Evolutionary conservation across 2,329 filamentous ascomycete species (phyloP), one percentile per base, ranked within the genome.

Genomic region (Paracoccidioides brasiliensis): DNA sequence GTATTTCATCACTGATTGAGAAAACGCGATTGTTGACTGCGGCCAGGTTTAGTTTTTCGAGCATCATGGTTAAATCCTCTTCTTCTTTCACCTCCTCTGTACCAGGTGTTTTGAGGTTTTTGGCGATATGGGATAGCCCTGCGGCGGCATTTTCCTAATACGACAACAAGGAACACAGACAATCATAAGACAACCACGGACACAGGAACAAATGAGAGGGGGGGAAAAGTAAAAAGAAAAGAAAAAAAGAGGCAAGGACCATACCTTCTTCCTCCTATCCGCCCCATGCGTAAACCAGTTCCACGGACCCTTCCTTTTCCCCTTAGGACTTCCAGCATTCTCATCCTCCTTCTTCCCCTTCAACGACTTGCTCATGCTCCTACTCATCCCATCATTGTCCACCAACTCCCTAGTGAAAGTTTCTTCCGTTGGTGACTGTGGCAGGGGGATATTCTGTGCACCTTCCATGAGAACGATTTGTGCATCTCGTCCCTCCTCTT

Each of bases 1-100:
- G 83, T 0, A 88, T 91, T 63, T 95, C 90, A 57, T 82, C 80
- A n/a, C 87, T 88, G 56, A 95, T 80, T 10, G 84, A 85, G 69
- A 96, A 88, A 58, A 88, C 88, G 56, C 84, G 85, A 73, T 94
- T 93, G 75, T 95, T 90, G 61, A 85, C 80, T 5, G 88, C 86
- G 4, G 86, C 81, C 37, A 95, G 81, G 66, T 94, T 90, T 58
- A 98, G 79, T 46, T 87, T 81, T 65, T 95, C 86, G 33, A 98
- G 84, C 28, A 95, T 82, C 35, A 81, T 78, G 42, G 81, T 81
- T 57, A 97, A 81, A 63, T 96, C 76, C 58, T 84, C 76, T 64
- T 89, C 83, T 62, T 79, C 75, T 57, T 78, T 69, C n/a, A 69
- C 64, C 52, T 79, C 67, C 45, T 66, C 58, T 8, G 62, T 57